A percentile compares a stretch with the other conserved stretches of the same genome.
These are phyloP conservation scores for Bacidia gigantensis DNA, from an alignment of 495 filamentous ascomycete species.

Conservation along the genomic window DNA sequence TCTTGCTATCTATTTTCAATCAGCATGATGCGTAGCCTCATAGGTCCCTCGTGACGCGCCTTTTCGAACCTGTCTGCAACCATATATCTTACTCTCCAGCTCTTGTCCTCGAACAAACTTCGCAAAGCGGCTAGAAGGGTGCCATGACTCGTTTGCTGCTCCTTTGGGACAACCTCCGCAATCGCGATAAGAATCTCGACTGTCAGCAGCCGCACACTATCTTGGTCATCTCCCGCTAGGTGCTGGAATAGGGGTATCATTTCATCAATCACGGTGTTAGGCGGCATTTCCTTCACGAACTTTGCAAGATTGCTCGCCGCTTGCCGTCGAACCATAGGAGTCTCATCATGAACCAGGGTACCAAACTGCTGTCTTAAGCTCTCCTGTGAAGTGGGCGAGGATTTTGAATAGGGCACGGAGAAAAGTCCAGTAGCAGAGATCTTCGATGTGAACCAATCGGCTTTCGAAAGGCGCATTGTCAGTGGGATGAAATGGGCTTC, in stretches of 20 bases:
- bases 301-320: conserved; percentile 92
- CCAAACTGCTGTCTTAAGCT: conserved; percentile 79
- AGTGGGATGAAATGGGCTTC: conserved; percentile 95
- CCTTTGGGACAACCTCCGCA: conserved; percentile 93
- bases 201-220: conserved; percentile 89
- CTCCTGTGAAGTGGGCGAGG: conserved; percentile 71
- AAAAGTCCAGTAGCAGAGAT: conserved; percentile 95
- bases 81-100: conserved; percentile 98
- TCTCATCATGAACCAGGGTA: conserved; percentile 90
- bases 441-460: conserved; percentile 99
- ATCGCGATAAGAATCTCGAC: conserved; percentile 95
- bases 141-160: conserved; percentile 91
- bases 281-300: conserved; percentile 91
- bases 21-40: conserved; percentile 3
- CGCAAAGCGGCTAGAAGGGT: conserved; percentile 80
- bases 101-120: conserved; percentile 93
- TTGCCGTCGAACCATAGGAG: conserved; percentile 95
- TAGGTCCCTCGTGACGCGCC: conserved; percentile 32
- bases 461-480: conserved; percentile 87
- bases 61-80: conserved; percentile 97
- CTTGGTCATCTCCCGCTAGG: conserved; percentile 87
- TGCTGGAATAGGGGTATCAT: conserved; percentile 99
- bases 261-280: conserved; percentile 82
- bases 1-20: conserved; percentile 64
- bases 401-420: conserved; percentile 80